phyloP scores from a whole-genome alignment of 345 rosid genomes.

The Dovyalis caffra region DNA sequence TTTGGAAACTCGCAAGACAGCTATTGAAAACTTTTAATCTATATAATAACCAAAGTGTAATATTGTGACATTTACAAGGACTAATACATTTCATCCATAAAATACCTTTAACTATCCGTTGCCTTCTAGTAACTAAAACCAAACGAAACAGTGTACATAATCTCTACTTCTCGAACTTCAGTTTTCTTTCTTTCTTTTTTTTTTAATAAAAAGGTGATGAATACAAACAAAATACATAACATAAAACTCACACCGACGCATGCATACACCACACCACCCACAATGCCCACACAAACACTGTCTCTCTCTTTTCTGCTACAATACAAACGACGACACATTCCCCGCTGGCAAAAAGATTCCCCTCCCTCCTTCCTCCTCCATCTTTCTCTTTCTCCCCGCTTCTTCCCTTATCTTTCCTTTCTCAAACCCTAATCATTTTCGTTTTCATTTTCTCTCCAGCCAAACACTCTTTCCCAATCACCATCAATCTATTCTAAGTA shows the following conservation, averaged over 20 bases:
- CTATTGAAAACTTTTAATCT: too few relatives aligned
- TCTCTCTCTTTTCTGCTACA: conserved; percentile 28
- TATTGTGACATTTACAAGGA: not conserved
- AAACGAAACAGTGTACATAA: not conserved
- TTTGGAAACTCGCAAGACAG: not conserved
- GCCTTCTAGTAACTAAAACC: not conserved
- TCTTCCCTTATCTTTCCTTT: not conserved
- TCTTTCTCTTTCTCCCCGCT: conserved; percentile 1
- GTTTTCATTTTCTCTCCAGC: conserved; percentile 30
- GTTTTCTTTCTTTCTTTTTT: too few relatives aligned
- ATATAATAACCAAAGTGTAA: not conserved
- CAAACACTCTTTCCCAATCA: conserved; percentile 21
- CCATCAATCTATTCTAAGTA: not conserved
- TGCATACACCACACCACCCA: not conserved
- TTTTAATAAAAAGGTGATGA: too few relatives aligned
- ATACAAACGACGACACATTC: conserved; percentile 58
- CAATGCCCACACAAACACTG: not conserved
- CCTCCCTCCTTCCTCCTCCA: conserved; percentile 3
- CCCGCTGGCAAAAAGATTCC: conserved; percentile 73
- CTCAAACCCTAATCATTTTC: conserved; percentile 12
- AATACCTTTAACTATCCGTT: not conserved
- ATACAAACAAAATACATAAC: not conserved
- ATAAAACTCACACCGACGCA: conserved; percentile 2
- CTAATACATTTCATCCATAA: not conserved
- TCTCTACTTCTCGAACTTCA: too few relatives aligned